Evolutionary conservation across 768 basidiomycete genomes (phyloP), one percentile per base, ranked within the genome.

Genomic region (Candolleomyces aberdarensis): DNA sequence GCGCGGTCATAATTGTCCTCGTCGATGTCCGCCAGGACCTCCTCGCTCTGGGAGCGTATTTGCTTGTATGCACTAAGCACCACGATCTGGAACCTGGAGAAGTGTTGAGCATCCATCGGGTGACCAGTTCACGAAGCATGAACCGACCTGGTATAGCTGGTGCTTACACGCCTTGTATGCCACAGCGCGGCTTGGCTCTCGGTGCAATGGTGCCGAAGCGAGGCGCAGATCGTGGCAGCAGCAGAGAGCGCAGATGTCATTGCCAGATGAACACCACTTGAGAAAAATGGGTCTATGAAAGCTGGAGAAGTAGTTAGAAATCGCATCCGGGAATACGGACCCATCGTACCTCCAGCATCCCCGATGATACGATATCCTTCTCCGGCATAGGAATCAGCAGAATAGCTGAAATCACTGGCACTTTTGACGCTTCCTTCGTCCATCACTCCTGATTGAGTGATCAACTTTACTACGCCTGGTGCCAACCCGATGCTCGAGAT

Each of bases 61-160:
- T 88, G 87, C 70, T 87, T 88, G 70, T 88, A 88, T 63, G 86
- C 86, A 63, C 86, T 87, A n/a, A 88, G 73, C 26, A 87, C 86
- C 20, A 88, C 86, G 13, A 89, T 78, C 65, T 87, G 82, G 65
- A 88, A 88, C 65, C 85, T 87, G 58, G 2, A 47, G 44, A 41
- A 19, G 43, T 13, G 57, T 39, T 48, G 46, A 47, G 26, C 26
- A 26, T 26, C 65, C 47, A 57, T 52, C n/a, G 47, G 14, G n/a
- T 49, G 59, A 19, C n/a, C 40, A 7, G 39, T 26, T 32, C 36
- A 40, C 50, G 15, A 40, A 31, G 19, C 20, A 39, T 47, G 31
- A 43, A 56, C 63, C 26, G 66, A 83, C 84, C 84, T 80, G 6
- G 85, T 85, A 67, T 85, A 85, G 64, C 83, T 83, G 10, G 78